Evolutionary conservation across 768 basidiomycete species (phyloP), one percentile per base, ranked within the genome.

Genomic region (Royoungia palumana): DNA sequence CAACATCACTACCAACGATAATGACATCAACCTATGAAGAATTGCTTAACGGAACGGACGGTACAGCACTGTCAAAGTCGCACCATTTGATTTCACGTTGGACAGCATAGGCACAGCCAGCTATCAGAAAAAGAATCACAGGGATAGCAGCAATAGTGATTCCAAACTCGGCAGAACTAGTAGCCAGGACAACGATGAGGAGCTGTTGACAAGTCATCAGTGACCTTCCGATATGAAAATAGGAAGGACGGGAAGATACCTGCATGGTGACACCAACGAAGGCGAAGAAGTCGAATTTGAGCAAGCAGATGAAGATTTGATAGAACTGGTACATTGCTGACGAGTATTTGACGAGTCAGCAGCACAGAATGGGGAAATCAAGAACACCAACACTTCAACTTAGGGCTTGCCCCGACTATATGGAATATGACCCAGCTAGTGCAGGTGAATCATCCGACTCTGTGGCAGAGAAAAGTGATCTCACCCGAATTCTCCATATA

Each of bases 261-360:
- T 93, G 90, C 79, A 91, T 90, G 3, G 89, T 91, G 21, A 92
- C 84, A n/a, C 85, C 90, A 19, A 78, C 76, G 62, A 93, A 92
- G 65, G 79, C 82, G 72, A 93, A 93, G 67, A 91, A 93, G 66
- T 93, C 89, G 65, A 93, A 90, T 64, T 91, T 93, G 58, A 93
- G 79, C 44, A 93, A 76, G 61, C 88, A 91, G 39, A 93, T 81
- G 76, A 91, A 80, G 58, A 93, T 80, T 70, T 93, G 87, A 61
- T 93, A 93, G 69, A 74, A 89, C 58, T 86, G 87, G 64, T 89
- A 92, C 90, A 93, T 93, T 27, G 78, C 89, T 92, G 54, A 44
- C 45, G 35, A 13, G 54, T 32, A 47, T 47, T 39, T 35, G 35
- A 49, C 49, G 21, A 51, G 41, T 42, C 5, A 46, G 25, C 9